Conservation (phyloP, 345 rosid species). For the Gossypium thurberi region DNA sequence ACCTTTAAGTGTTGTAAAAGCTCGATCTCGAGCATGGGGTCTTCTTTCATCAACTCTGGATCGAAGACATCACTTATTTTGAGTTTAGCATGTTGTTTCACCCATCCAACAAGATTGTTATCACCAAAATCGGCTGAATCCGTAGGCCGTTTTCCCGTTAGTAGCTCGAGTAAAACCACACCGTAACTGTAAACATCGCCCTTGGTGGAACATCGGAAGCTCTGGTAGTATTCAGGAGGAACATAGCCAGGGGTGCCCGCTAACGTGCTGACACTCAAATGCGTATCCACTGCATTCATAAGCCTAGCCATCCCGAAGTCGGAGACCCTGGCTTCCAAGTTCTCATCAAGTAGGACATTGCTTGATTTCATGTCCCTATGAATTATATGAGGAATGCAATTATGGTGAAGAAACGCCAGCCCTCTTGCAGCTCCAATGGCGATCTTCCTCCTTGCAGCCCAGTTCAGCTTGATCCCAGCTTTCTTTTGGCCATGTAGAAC, state of each 20-base stretch:
- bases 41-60: slow-evolving; percentile 65
- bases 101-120: slow-evolving; percentile 97
- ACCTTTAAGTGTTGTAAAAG: slow-evolving; percentile 64
- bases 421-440: slow-evolving; percentile 94
- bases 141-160: slow-evolving; percentile 88
- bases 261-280: slow-evolving; percentile 87
- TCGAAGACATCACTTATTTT: slow-evolving; percentile 70
- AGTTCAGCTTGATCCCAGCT: slow-evolving; percentile 63
- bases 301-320: slow-evolving; percentile 98
- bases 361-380: slow-evolving; percentile 99
- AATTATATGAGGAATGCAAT: slow-evolving; percentile 80
- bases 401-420: slow-evolving; percentile 81
- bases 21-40: slow-evolving; percentile 60
- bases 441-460: slow-evolving; percentile 75
- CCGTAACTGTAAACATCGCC: slow-evolving; percentile 98
- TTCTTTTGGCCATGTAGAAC: slow-evolving; percentile 65
- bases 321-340: slow-evolving; percentile 85
- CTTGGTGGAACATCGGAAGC: slow-evolving; percentile 73
- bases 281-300: slow-evolving; percentile 87
- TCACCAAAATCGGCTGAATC: slow-evolving; percentile 96
- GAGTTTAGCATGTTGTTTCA: slow-evolving; percentile 79
- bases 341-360: slow-evolving; percentile 80
- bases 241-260: slow-evolving; percentile 98
- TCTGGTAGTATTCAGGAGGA: slow-evolving; percentile 95
- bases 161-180: slow-evolving; percentile 83